Conservation (phyloP, 2,329 filamentous ascomycete species). For the Talaromyces sp. region DNA sequence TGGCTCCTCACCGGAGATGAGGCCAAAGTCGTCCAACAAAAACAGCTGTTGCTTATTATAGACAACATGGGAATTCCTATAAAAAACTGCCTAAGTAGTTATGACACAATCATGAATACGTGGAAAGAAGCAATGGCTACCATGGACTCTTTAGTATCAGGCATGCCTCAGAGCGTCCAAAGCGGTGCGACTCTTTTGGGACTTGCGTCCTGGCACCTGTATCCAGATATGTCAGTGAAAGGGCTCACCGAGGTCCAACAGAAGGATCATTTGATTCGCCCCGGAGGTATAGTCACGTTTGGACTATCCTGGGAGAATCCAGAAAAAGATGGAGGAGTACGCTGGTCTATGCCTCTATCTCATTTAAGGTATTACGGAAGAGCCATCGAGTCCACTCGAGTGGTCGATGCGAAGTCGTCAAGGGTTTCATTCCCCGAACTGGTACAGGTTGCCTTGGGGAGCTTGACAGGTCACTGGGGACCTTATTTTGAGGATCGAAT, state of each 20-base stretch:
- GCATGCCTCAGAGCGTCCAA: not conserved
- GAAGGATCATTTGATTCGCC: not conserved
- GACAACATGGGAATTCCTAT: not conserved
- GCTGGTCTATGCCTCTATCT: not conserved
- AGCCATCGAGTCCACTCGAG: not conserved
- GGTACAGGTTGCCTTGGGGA: not conserved
- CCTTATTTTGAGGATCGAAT: no score
- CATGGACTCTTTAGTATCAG: not conserved
- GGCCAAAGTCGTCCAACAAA: not conserved
- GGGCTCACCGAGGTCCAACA: not conserved
- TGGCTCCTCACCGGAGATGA: not conserved
- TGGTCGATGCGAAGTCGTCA: not conserved
- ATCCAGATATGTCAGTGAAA: not conserved
- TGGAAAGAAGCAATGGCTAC: not conserved
- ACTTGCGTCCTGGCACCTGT: conserved; percentile 1
- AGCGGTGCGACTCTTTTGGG: not conserved
- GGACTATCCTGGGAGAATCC: not conserved
- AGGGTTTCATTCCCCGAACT: not conserved
- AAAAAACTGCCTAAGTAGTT: not conserved
- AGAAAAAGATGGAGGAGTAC: not conserved
- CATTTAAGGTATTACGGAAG: not conserved
- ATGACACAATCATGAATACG: not conserved
- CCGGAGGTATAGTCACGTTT: not conserved
- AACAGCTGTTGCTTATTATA: not conserved
- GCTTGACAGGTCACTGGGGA: not conserved